Conservation (phyloP, 164 flowering plant species). For the Vitis amurensis region DNA sequence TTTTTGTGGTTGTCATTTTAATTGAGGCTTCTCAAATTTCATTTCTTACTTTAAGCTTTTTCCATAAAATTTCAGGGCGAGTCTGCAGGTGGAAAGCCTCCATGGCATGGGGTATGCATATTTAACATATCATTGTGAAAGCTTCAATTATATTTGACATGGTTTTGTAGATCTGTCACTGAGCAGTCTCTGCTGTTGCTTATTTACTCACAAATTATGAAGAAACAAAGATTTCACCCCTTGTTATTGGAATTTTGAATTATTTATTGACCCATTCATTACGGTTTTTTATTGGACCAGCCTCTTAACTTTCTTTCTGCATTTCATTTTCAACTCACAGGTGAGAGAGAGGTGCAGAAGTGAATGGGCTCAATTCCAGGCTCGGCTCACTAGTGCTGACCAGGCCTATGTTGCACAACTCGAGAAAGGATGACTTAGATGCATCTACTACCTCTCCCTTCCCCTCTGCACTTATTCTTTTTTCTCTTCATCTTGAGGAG, state of each 20-base stretch:
- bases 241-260: background rate
- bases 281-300: background rate
- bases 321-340: slow-evolving; percentile 26
- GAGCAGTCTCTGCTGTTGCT: background rate
- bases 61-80: slow-evolving; percentile 57
- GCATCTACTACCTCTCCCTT: background rate
- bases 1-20: background rate
- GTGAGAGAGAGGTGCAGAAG: slow-evolving; percentile 81
- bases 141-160: background rate
- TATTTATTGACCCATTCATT: background rate
- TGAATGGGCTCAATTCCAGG: slow-evolving; percentile 79
- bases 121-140: background rate
- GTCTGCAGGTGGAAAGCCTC: slow-evolving; percentile 69
- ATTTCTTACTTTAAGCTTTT: background rate
- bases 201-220: background rate
- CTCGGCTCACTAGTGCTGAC: slow-evolving; percentile 72
- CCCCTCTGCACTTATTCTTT: slow-evolving; percentile 9
- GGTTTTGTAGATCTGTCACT: background rate
- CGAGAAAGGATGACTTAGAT: slow-evolving; percentile 23
- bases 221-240: background rate
- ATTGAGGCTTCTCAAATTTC: background rate
- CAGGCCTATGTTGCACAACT: slow-evolving; percentile 47
- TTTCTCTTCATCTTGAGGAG: background rate
- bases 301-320: background rate
- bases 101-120: slow-evolving; percentile 91